phyloP scores from a whole-genome alignment of 2,329 filamentous ascomycete genomes.

The Calycina herbarum region DNA sequence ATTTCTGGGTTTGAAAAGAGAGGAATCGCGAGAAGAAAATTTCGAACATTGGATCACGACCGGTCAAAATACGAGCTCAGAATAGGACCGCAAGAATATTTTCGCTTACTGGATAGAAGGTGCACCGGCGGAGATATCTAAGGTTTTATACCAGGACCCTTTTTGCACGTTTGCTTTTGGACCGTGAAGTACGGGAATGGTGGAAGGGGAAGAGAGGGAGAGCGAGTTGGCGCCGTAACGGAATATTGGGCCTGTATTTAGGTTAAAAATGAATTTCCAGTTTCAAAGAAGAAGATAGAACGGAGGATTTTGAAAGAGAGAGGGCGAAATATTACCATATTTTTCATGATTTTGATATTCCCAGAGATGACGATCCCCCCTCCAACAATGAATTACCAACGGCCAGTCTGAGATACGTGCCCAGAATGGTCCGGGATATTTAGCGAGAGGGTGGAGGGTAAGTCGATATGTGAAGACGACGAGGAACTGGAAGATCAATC shows the following conservation, averaged over 20 bases:
- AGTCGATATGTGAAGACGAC: slow-evolving; percentile 16
- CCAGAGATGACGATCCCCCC: slow-evolving; percentile 22
- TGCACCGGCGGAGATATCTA: slow-evolving; percentile 19
- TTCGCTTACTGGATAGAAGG: slow-evolving; percentile 14
- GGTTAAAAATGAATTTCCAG: not conserved
- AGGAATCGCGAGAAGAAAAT: not conserved
- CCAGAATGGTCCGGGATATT: slow-evolving; percentile 36
- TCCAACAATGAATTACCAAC: slow-evolving; percentile 16
- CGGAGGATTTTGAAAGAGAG: not conserved
- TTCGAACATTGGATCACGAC: not conserved
- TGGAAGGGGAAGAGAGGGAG: slow-evolving; percentile 14
- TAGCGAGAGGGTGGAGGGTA: slow-evolving; percentile 35
- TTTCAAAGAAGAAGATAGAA: not conserved
- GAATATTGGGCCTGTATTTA: slow-evolving; percentile 1
- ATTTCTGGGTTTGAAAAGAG: not conserved
- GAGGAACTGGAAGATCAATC: not conserved
- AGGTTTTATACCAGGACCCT: slow-evolving; percentile 18
- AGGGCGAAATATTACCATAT: slow-evolving; percentile 15
- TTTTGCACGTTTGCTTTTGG: slow-evolving; percentile 25
- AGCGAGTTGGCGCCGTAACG: slow-evolving; percentile 20
- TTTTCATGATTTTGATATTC: slow-evolving; percentile 21
- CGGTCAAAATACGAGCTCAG: not conserved
- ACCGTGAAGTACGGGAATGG: slow-evolving; percentile 16
- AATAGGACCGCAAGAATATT: not conserved
- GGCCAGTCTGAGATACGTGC: slow-evolving; percentile 23